These are phyloP conservation scores for Syzygium aqueum DNA, from an alignment of 345 rosid genomes.

Conservation along the genomic window DNA sequence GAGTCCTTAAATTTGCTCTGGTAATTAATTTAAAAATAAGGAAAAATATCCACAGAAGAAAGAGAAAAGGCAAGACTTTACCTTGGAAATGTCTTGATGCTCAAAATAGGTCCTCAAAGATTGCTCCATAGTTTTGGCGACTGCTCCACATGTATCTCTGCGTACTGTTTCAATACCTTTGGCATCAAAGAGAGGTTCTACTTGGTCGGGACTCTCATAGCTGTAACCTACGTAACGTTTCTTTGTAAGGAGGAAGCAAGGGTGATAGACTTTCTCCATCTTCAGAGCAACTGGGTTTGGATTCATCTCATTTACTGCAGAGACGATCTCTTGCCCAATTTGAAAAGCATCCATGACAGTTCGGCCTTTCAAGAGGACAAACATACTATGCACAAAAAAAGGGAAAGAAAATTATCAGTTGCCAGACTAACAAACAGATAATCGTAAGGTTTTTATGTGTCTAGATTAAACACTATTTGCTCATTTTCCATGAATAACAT, in stretches of 20 bases:
- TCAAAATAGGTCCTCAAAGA: slow-evolving; percentile 76
- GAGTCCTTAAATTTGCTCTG: not conserved
- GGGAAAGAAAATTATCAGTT: not conserved
- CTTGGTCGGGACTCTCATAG: slow-evolving; percentile 72
- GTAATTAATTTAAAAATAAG: not conserved
- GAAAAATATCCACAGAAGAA: not conserved
- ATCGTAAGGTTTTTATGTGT: not conserved
- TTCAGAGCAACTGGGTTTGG: slow-evolving; percentile 87
- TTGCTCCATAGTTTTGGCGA: slow-evolving; percentile 85
- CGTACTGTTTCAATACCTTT: slow-evolving; percentile 98
- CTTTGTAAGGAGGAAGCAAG: slow-evolving; percentile 92
- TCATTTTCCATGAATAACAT: not conserved
- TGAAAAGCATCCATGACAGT: slow-evolving; percentile 56
- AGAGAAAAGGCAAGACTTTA: slow-evolving; percentile 5
- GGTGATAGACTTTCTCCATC: slow-evolving; percentile 95
- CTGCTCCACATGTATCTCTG: slow-evolving; percentile 84
- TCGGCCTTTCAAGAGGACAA: slow-evolving; percentile 83
- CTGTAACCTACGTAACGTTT: slow-evolving; percentile 96
- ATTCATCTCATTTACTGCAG: slow-evolving; percentile 79
- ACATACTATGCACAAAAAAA: slow-evolving; percentile 52
- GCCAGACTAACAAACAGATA: not conserved
- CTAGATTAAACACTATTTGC: not conserved
- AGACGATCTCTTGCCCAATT: slow-evolving; percentile 78
- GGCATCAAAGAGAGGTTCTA: slow-evolving; percentile 77
- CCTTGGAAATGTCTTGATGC: slow-evolving; percentile 55